Evolutionary conservation across 495 filamentous ascomycete genomes (phyloP).

Genomic region (Cercophora samala): DNA sequence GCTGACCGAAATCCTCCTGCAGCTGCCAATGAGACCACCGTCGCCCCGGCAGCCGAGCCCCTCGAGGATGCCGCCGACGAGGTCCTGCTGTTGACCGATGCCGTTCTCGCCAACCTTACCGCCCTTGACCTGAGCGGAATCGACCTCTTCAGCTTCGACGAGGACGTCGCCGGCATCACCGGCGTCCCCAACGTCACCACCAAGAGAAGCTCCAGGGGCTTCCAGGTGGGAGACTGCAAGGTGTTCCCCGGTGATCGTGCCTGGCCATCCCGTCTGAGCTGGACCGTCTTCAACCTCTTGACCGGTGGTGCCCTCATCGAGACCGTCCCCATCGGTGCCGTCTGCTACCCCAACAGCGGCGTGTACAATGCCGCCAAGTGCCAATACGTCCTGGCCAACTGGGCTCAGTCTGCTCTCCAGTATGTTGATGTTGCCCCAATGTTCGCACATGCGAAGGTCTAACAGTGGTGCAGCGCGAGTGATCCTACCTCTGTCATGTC

Average conservation of each 20-base stretch:
- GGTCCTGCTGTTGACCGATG: slow-evolving; percentile 18
- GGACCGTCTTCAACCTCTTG: slow-evolving; percentile 44
- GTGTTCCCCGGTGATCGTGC: slow-evolving; percentile 45
- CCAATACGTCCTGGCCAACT: slow-evolving; percentile 33
- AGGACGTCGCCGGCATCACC: background rate
- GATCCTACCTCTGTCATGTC: slow-evolving; percentile 23
- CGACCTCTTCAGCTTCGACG: slow-evolving; percentile 19
- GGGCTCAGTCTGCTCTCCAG: slow-evolving; percentile 25
- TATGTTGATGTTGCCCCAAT: background rate
- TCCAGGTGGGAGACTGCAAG: slow-evolving; percentile 41
- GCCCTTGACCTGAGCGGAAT: slow-evolving; percentile 15
- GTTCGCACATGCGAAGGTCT: background rate
- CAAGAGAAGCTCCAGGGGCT: background rate
- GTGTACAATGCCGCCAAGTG: slow-evolving; percentile 45
- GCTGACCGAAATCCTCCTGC: background rate
- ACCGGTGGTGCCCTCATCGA: slow-evolving; percentile 32
- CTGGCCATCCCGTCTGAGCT: slow-evolving; percentile 44
- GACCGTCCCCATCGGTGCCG: slow-evolving; percentile 30
- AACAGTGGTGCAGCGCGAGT: slow-evolving; percentile 1
- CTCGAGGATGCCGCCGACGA: background rate
- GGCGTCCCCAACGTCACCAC: background rate
- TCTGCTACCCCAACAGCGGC: slow-evolving; percentile 48
- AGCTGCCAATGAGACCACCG: slow-evolving; percentile 20
- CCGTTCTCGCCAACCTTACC: slow-evolving; percentile 23
- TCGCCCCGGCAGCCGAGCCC: slow-evolving; percentile 17